Evolutionary conservation across 495 filamentous ascomycete species (phyloP).

Genomic region (Daldinia concentrica): DNA sequence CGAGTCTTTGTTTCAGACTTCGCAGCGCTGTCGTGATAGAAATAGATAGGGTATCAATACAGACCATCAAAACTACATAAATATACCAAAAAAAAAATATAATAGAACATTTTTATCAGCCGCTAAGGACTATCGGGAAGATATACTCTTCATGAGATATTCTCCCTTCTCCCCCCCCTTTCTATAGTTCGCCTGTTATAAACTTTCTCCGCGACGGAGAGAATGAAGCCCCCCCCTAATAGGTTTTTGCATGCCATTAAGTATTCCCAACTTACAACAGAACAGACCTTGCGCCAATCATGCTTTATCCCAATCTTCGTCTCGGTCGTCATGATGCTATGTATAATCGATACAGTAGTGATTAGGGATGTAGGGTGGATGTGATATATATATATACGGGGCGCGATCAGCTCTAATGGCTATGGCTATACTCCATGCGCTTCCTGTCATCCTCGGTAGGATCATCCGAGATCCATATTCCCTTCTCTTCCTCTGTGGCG

Average conservation of each 20-base stretch:
- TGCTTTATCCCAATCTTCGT: slow-evolving; percentile 38
- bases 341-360: slow-evolving; percentile 39
- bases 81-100: slow-evolving; percentile 24
- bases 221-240: slow-evolving; percentile 1
- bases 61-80: slow-evolving; percentile 33
- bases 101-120: slow-evolving; percentile 6
- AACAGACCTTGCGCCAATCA: slow-evolving; percentile 40
- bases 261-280: slow-evolving; percentile 39
- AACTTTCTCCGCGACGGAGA: slow-evolving; percentile 4
- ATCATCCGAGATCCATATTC: slow-evolving; percentile 72
- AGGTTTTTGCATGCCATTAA: slow-evolving; percentile 36
- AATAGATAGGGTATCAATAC: slow-evolving; percentile 40
- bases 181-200: slow-evolving; percentile 31
- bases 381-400: slow-evolving; percentile 8
- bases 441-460: slow-evolving; percentile 58
- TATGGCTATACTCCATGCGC: slow-evolving; percentile 50
- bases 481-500: slow-evolving; percentile 84
- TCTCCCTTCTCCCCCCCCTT: slow-evolving; percentile 21
- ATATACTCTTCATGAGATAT: slow-evolving; percentile 18
- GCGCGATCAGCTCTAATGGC: slow-evolving; percentile 29
- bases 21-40: slow-evolving; percentile 18
- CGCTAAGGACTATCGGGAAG: background rate
- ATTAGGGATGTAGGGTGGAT: slow-evolving; percentile 11
- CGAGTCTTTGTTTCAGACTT: slow-evolving; percentile 11
- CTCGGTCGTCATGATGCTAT: slow-evolving; percentile 41